Conservation (phyloP, 176 grass and related monocot species). For the Oropetium thomaeum region DNA sequence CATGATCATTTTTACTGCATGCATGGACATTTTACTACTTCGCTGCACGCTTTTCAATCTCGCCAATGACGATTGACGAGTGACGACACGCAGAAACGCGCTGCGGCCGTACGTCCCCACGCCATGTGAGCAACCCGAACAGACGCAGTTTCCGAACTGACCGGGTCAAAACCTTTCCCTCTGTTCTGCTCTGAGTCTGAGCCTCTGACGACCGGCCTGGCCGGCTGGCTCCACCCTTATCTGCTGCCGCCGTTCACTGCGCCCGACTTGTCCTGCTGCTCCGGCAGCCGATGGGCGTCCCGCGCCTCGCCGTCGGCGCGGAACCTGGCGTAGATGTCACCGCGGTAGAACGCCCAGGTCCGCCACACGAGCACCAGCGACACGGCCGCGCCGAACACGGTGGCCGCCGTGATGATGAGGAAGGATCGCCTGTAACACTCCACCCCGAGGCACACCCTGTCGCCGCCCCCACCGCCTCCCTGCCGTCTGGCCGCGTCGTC, state of each 20-base stretch:
- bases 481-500: slow-evolving; percentile 51
- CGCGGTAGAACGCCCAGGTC: slow-evolving; percentile 62
- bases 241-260: background rate
- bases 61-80: too few species aligned
- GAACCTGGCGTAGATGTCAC: slow-evolving; percentile 78
- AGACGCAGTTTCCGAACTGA: too few species aligned
- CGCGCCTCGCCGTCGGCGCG: background rate
- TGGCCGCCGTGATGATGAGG: slow-evolving; percentile 57
- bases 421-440: slow-evolving; percentile 64
- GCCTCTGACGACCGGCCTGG: too few species aligned
- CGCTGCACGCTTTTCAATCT: too few species aligned
- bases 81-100: too few species aligned
- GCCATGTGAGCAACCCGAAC: too few species aligned
- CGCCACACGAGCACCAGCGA: slow-evolving; percentile 72
- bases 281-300: slow-evolving; percentile 11
- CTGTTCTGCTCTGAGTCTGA: too few species aligned
- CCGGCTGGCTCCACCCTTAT: background rate
- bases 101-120: too few species aligned
- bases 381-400: slow-evolving; percentile 42
- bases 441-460: slow-evolving; percentile 46
- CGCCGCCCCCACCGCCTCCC: background rate
- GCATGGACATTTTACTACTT: too few species aligned
- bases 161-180: too few species aligned
- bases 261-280: background rate
- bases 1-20: too few species aligned